Base-by-base conservation (phyloP, 345 rosid genomes). In the Draba incana region DNA sequence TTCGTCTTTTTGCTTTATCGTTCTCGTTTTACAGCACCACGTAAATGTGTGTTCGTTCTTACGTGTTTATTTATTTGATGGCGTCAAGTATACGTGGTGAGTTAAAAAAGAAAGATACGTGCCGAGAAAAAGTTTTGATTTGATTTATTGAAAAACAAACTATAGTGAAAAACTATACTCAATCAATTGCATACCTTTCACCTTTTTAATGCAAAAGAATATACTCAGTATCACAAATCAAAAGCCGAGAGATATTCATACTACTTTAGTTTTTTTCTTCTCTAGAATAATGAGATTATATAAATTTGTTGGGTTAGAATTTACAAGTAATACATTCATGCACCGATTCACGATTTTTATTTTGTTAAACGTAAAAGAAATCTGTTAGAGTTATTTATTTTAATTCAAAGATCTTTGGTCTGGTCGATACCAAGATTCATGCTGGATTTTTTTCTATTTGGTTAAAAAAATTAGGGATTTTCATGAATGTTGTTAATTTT, bases 201-300 rank as follows among this genome's bases (percentile, higher is more conserved):
- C 49, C 23, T 64, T 27, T 48, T 52, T 27, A 8, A 30, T 23
- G 45, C 33, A 45, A n/a, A 58, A 44, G 14, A 42, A 20, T 51
- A 28, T 49, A 6, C 37, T 46, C 28, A 10, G 64, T 35, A 46
- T 35, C 48, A 68, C 23, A 65, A 56, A 46, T 33, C 38, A 46
- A 35, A 57, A 68, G 1, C 10, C 31, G 61, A 53, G 13, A 45
- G 37, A 45, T 6, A 28, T 28, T 54, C 30, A 62, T 47, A 43
- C 62, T 31, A 59, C 27, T 46, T 59, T 25, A 46, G 66, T 10
- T 31, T 31, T 31, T 31, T 31, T 7, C 10, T 35, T 35, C 39
- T 35, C 39, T 35, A 62, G 31, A 62, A 15, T 35, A 3, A 15
- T 27, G 38, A 69, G 45, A 25, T 57, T 25, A 47, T 48, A 47